Conservation (phyloP, 208 protist species). For the Jaenimonas drosophilae region DNA sequence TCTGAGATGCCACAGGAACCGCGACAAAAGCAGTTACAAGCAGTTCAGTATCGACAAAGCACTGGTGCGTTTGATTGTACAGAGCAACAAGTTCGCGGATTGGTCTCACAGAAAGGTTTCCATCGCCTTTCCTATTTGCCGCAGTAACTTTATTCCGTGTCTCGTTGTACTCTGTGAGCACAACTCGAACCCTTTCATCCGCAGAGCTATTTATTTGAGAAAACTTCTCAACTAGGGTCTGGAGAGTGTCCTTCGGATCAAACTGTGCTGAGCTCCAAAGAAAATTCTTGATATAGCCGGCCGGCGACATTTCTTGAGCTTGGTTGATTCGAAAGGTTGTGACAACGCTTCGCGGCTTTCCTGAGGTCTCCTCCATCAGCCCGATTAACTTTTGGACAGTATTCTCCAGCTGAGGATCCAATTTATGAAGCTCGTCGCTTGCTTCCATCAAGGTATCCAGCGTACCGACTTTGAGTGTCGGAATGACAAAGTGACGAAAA, state of each 20-base stretch:
- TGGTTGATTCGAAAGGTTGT: constrained; percentile 81
- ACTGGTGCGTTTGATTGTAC: constrained; percentile 55
- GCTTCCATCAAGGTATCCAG: constrained; percentile 86
- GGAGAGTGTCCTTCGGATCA: constrained; percentile 74
- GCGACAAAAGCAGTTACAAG: constrained; percentile 84
- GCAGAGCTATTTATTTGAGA: constrained; percentile 43
- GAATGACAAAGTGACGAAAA: constrained; percentile 74
- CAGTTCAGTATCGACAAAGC: constrained; percentile 77
- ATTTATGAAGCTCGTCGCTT: constrained; percentile 79
- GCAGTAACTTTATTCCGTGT: constrained; percentile 65
- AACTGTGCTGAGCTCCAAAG: constrained; percentile 77
- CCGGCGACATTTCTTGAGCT: constrained; percentile 74
- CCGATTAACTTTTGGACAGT: constrained; percentile 68
- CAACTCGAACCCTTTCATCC: constrained; percentile 71
- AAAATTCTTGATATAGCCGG: constrained; percentile 82
- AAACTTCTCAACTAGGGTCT: constrained; percentile 66
- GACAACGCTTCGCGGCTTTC: constrained; percentile 59
- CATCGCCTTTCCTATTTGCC: constrained; percentile 54
- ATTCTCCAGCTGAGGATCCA: constrained; percentile 68
- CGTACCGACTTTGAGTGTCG: constrained; percentile 73
- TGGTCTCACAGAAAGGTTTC: constrained; percentile 73
- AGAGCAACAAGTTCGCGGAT: constrained; percentile 68
- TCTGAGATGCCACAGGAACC: constrained; percentile 45
- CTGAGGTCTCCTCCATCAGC: constrained; percentile 75
- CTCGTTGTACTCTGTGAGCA: constrained; percentile 82